Base-by-base conservation (phyloP, 2,329 filamentous ascomycete genomes). In the Cercospora beticola region DNA sequence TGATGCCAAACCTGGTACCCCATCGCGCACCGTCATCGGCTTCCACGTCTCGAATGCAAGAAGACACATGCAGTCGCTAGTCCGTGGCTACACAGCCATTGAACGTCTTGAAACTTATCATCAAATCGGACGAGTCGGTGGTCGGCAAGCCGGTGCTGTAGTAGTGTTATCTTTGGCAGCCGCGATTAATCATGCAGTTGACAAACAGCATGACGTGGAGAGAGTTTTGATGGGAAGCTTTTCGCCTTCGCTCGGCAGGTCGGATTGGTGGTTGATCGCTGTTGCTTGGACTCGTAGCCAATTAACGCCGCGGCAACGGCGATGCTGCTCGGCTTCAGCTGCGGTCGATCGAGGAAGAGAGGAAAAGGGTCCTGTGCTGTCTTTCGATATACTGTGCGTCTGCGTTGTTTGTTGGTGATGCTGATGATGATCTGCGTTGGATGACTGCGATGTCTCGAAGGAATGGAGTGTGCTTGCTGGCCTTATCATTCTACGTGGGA, bases 161-260 rank as follows among this genome's bases (percentile, higher is more conserved):
- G n/a, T 23, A 12, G 49, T 16, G 49, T 54, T 54, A 54, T 59
- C 56, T 21, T 21, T 54, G 49, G 5, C 49, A 33, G 14, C 7
- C 18, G 56, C 56, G 23, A 59, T 59, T 59, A 33, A 59, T 59
- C 56, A 59, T 30, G 28, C 56, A 59, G 14, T 31, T 59, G 56
- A 59, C 56, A 59, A 59, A 59, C 28, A 23, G 49, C 49, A 59
- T 59, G 56, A 59, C 56, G 56, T 59, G 56, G 56, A 59, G 56
- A 36, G 31, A 23, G n/a, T 59, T 59, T 59, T 2, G 31, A n/a
- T n/a, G 16, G 30, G 16, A 31, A 33, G 56, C 56, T 59, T 33
- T 9, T 59, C 12, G 18, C 18, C 18, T 12, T 52, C 16, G 21
- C 54, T 58, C 54, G 23, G 23, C 18, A 33, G 31, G 56, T 33